These are phyloP conservation scores for Phaffomyces antillensis DNA, from an alignment of 805 yeast species.

Conservation along the genomic window DNA sequence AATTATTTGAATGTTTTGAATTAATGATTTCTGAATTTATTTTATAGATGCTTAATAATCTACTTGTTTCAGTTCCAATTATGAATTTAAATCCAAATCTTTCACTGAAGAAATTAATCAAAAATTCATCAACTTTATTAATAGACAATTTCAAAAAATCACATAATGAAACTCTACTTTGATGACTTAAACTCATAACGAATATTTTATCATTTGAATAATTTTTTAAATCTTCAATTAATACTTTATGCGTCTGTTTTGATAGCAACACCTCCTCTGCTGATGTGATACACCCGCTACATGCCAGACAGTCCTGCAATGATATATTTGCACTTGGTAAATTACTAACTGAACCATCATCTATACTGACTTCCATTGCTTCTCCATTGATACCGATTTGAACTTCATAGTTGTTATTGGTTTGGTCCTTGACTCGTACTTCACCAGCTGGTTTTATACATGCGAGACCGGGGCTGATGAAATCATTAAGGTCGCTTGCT, in stretches of 20 bases:
- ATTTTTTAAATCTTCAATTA: constrained; percentile 49
- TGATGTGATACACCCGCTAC: constrained; percentile 94
- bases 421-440: constrained; percentile 21
- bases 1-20: constrained; percentile 5
- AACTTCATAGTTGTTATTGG: constrained; percentile 34
- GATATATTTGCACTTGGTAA: constrained; percentile 82
- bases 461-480: constrained; percentile 89
- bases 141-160: constrained; percentile 50
- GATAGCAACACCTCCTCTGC: constrained; percentile 94
- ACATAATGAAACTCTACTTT: constrained; percentile 76
- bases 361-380: constrained; percentile 62
- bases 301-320: constrained; percentile 88
- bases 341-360: constrained; percentile 36
- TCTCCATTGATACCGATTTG: constrained; percentile 52
- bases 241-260: constrained; percentile 80
- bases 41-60: constrained; percentile 55
- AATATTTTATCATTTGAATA: constrained; percentile 34
- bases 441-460: constrained; percentile 81
- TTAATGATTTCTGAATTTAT: constrained; percentile 34
- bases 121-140: constrained; percentile 50
- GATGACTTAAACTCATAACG: constrained; percentile 80
- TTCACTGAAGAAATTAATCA: constrained; percentile 50
- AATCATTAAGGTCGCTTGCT: constrained; percentile 89
- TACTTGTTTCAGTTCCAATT: constrained; percentile 80
- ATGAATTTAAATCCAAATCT: constrained; percentile 63